Conservation (phyloP, 768 basidiomycete species). For the Butyriboletus loyo region DNA sequence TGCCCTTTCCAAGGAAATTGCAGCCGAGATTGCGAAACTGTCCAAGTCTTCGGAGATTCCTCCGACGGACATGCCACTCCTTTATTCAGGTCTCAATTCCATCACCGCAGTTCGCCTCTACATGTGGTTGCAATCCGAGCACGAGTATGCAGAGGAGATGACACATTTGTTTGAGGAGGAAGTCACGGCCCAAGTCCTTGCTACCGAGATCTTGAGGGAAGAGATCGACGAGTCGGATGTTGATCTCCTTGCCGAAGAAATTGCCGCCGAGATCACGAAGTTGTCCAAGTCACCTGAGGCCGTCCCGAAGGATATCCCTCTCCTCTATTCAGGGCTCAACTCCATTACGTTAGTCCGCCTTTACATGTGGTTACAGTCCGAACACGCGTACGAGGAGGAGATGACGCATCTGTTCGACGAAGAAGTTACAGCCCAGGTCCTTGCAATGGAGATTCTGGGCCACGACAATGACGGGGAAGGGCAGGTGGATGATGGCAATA, state of each 20-base stretch:
- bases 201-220: constrained; percentile 27
- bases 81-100: constrained; percentile 33
- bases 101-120: constrained; percentile 29
- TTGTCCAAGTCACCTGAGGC: constrained; percentile 29
- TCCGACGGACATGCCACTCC: constrained; percentile 30
- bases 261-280: constrained; percentile 31
- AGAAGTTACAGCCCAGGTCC: constrained; percentile 27
- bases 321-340: constrained; percentile 34
- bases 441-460: constrained; percentile 30
- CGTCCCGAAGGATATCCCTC: constrained; percentile 32
- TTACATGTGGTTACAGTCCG: constrained; percentile 32
- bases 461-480: not conserved
- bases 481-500: not conserved
- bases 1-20: constrained; percentile 32
- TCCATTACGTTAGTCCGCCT: constrained; percentile 29
- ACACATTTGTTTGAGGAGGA: constrained; percentile 31
- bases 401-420: constrained; percentile 32
- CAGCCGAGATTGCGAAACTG: constrained; percentile 31
- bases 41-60: constrained; percentile 27
- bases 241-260: constrained; percentile 26
- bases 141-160: constrained; percentile 31
- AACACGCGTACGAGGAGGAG: constrained; percentile 30
- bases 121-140: constrained; percentile 34
- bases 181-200: constrained; percentile 27
- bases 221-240: constrained; percentile 3